Evolutionary conservation across 208 protist genomes (phyloP).

Genomic region (Leishmania gerbilli): DNA sequence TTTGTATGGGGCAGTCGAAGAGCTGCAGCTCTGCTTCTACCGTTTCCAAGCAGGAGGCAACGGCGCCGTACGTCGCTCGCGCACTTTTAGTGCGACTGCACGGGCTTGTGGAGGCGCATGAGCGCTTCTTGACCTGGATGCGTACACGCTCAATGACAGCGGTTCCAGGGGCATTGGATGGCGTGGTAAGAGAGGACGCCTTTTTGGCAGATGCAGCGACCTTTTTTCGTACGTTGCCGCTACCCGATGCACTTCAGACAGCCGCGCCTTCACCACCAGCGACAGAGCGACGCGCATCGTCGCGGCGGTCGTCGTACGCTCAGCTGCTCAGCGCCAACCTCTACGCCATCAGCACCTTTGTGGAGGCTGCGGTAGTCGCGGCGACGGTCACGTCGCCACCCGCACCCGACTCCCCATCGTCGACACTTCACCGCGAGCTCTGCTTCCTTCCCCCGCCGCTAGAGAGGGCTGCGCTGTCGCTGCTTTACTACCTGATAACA

Average conservation of each 20-base stretch:
- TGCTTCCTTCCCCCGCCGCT: not conserved
- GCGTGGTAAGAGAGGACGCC: not conserved
- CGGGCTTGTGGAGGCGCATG: slow-evolving; percentile 4
- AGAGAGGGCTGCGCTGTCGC: not conserved
- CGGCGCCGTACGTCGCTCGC: not conserved
- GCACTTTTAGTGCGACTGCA: not conserved
- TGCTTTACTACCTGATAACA: slow-evolving; percentile 5
- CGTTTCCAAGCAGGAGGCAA: not conserved
- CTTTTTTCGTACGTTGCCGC: not conserved
- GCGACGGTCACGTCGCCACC: not conserved
- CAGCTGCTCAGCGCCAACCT: slow-evolving; percentile 22
- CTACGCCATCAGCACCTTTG: slow-evolving; percentile 23
- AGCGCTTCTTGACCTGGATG: slow-evolving; percentile 12
- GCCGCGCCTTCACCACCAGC: not conserved
- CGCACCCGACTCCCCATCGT: not conserved
- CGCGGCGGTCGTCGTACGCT: slow-evolving; percentile 1
- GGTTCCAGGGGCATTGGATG: not conserved
- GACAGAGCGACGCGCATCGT: not conserved
- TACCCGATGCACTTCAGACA: not conserved
- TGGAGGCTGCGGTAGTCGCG: not conserved
- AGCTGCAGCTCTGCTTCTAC: not conserved
- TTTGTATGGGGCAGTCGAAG: not conserved
- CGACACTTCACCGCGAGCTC: not conserved
- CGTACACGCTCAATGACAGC: not conserved
- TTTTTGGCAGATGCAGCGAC: slow-evolving; percentile 1